phyloP scores from a whole-genome alignment of 495 filamentous ascomycete genomes.

The Physcia stellaris region DNA sequence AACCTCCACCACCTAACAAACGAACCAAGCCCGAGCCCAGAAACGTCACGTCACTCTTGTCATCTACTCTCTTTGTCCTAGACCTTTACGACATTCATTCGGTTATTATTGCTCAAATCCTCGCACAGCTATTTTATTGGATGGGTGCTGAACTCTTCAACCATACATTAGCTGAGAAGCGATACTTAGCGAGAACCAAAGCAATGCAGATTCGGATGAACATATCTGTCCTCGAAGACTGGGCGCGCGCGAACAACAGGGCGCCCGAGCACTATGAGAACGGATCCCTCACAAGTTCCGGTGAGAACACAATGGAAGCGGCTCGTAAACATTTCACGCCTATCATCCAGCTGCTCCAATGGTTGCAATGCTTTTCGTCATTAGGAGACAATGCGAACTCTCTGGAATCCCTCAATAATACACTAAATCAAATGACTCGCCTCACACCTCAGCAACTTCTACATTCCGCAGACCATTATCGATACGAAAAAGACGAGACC shows the following conservation, averaged over 20 bases:
- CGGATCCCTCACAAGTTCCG: constrained; percentile 72
- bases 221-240: constrained; percentile 86
- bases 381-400: constrained; percentile 86
- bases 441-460: constrained; percentile 82
- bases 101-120: constrained; percentile 82
- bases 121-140: constrained; percentile 94
- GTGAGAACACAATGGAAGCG: constrained; percentile 73
- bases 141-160: constrained; percentile 95
- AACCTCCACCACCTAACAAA: constrained; percentile 89
- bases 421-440: constrained; percentile 72
- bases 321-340: constrained; percentile 75
- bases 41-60: constrained; percentile 93
- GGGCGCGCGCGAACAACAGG: constrained; percentile 85
- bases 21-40: constrained; percentile 81
- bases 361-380: constrained; percentile 95
- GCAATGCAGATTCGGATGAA: constrained; percentile 99
- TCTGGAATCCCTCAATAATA: constrained; percentile 63
- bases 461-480: constrained; percentile 83
- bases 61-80: constrained; percentile 91
- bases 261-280: constrained; percentile 93
- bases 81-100: constrained; percentile 98
- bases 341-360: constrained; percentile 89
- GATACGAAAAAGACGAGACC: constrained; percentile 91
- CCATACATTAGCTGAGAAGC: constrained; percentile 87
- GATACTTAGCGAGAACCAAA: constrained; percentile 92